Percentiles rank a stretch among this genome's conserved stretches.
Evolutionary conservation across 2,329 filamentous ascomycete genomes (phyloP).

Genomic region (Fusarium pseudograminearum): DNA sequence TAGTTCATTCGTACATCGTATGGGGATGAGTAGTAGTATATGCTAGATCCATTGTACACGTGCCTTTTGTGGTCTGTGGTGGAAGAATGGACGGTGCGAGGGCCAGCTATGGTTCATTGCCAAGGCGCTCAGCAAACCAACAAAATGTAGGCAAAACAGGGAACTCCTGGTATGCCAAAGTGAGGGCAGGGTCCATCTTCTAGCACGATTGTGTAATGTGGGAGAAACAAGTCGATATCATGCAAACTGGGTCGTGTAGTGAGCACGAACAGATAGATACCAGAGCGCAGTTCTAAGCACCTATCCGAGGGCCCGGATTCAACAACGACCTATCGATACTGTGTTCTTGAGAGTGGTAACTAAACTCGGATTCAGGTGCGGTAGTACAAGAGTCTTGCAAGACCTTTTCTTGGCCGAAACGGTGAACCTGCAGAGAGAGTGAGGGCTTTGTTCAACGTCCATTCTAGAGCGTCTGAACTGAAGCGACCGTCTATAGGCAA

Average conservation of each 20-base stretch:
- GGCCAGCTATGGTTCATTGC: slow-evolving; percentile 28
- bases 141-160: slow-evolving; percentile 9
- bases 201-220: neutral
- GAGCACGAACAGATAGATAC: neutral
- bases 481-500: neutral
- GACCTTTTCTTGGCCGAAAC: neutral
- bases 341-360: neutral
- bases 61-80: slow-evolving; percentile 26
- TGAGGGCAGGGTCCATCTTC: slow-evolving; percentile 8
- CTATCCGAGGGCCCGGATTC: neutral
- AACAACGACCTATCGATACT: slow-evolving; percentile 4
- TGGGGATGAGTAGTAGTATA: neutral
- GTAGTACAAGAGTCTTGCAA: slow-evolving; percentile 1
- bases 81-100: slow-evolving; percentile 32
- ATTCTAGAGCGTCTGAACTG: neutral
- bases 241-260: neutral
- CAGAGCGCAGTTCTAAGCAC: neutral
- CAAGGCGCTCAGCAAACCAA: slow-evolving; percentile 1
- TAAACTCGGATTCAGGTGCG: neutral
- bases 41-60: slow-evolving; percentile 20
- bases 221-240: neutral
- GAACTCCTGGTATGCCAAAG: slow-evolving; percentile 28
- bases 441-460: neutral
- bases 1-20: slow-evolving; percentile 5
- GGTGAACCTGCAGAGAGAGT: slow-evolving; percentile 5